phyloP scores from a whole-genome alignment of 441 rosid species.

The Corymbia citriodora region DNA sequence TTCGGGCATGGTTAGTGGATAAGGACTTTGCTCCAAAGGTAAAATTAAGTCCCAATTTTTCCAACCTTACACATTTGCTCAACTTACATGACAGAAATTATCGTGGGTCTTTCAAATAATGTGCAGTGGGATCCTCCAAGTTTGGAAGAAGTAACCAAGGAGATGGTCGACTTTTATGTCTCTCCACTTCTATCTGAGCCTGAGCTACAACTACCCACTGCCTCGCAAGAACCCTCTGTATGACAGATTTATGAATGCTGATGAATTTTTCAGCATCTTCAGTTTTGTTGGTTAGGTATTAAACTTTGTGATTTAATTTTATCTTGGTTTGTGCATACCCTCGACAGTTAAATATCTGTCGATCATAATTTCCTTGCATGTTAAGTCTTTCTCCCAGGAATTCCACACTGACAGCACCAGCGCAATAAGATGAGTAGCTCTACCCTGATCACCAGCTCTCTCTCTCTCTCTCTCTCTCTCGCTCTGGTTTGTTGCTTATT shows the following conservation, averaged over 20 bases:
- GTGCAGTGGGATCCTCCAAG: slow-evolving; percentile 91
- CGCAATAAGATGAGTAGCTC: background rate
- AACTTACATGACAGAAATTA: background rate
- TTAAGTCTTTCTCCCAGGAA: background rate
- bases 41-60: background rate
- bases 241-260: slow-evolving; percentile 11
- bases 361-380: background rate
- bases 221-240: slow-evolving; percentile 61
- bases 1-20: slow-evolving; percentile 73
- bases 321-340: background rate
- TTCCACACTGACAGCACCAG: background rate
- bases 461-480: background rate
- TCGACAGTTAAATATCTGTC: background rate
- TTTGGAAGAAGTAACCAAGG: slow-evolving; percentile 61
- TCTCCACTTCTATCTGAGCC: slow-evolving; percentile 42
- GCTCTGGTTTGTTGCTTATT: background rate
- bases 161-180: slow-evolving; percentile 73
- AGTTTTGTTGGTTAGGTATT: background rate
- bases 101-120: background rate
- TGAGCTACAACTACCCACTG: slow-evolving; percentile 69
- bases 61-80: background rate
- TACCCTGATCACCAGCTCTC: background rate
- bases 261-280: background rate
- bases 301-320: background rate
- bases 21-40: slow-evolving; percentile 98